These are phyloP conservation scores for Lactifluus echinatus DNA, from an alignment of 768 basidiomycete species.

Conservation along the genomic window DNA sequence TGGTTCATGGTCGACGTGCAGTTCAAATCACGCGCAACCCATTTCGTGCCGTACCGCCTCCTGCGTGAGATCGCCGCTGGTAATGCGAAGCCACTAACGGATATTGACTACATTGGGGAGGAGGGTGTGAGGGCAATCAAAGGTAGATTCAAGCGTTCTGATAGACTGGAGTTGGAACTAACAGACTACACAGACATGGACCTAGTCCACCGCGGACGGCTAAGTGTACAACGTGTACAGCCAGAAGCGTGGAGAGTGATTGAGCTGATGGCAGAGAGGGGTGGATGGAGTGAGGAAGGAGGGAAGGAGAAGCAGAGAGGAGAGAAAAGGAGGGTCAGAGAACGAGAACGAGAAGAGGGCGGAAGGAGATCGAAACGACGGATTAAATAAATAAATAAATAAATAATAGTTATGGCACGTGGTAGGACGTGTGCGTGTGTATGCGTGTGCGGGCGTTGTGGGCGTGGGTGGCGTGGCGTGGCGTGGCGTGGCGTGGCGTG, in stretches of 20 bases:
- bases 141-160: slow-evolving; percentile 31
- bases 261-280: slow-evolving; percentile 49
- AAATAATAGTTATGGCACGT: background rate
- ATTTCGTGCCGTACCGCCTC: slow-evolving; percentile 75
- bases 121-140: slow-evolving; percentile 55
- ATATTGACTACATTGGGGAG: slow-evolving; percentile 58
- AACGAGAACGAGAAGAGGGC: background rate
- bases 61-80: slow-evolving; percentile 52
- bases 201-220: slow-evolving; percentile 67
- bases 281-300: slow-evolving; percentile 60
- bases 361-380: background rate
- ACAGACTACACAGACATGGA: slow-evolving; percentile 49
- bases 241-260: slow-evolving; percentile 59
- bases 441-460: background rate
- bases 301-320: background rate
- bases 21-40: slow-evolving; percentile 51
- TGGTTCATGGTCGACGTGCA: slow-evolving; percentile 91
- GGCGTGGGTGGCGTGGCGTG: too few species aligned
- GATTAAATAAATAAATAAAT: background rate
- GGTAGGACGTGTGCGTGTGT: too few species aligned
- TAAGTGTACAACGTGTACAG: slow-evolving; percentile 81
- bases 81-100: slow-evolving; percentile 34
- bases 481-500: background rate
- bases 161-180: background rate
- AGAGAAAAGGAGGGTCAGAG: background rate